Evolutionary conservation across 176 grass and related monocot genomes (phyloP).

Genomic region (Triticum urartu): DNA sequence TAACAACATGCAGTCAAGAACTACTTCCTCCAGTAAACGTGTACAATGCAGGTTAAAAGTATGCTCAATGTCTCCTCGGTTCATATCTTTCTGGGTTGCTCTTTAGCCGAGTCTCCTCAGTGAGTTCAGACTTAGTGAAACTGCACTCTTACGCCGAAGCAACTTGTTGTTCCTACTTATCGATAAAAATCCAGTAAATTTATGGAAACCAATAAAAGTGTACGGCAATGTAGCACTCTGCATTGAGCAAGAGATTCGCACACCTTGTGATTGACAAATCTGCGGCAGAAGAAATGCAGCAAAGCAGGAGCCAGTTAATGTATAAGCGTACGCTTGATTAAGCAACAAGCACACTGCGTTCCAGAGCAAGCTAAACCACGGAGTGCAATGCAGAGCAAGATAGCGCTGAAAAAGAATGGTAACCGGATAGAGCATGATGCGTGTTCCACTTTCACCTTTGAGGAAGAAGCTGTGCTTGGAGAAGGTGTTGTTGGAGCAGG

Average conservation of each 20-base stretch:
- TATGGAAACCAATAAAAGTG: not conserved
- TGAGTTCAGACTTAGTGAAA: too few species aligned
- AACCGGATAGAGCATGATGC: not conserved
- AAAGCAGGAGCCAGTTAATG: not conserved
- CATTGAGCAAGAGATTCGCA: not conserved
- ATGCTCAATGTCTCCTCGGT: too few species aligned
- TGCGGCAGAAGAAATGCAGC: not conserved
- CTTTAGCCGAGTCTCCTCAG: too few species aligned
- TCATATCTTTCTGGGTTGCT: too few species aligned
- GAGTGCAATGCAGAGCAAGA: constrained; percentile 1
- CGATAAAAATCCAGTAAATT: not conserved
- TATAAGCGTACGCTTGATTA: not conserved
- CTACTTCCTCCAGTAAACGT: too few species aligned
- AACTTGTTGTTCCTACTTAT: not conserved
- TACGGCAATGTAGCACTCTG: not conserved
- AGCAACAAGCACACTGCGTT: not conserved
- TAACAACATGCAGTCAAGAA: too few species aligned
- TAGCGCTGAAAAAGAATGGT: not conserved
- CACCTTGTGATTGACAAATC: not conserved
- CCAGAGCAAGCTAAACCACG: not conserved
- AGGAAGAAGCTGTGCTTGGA: constrained; percentile 96
- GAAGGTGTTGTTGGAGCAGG: constrained; percentile 92
- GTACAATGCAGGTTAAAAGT: too few species aligned
- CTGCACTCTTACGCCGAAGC: not conserved
- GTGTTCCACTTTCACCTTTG: constrained; percentile 46